phyloP scores from a whole-genome alignment of 202 grass and related monocot genomes.

The Thinopyrum obtusiflorum region DNA sequence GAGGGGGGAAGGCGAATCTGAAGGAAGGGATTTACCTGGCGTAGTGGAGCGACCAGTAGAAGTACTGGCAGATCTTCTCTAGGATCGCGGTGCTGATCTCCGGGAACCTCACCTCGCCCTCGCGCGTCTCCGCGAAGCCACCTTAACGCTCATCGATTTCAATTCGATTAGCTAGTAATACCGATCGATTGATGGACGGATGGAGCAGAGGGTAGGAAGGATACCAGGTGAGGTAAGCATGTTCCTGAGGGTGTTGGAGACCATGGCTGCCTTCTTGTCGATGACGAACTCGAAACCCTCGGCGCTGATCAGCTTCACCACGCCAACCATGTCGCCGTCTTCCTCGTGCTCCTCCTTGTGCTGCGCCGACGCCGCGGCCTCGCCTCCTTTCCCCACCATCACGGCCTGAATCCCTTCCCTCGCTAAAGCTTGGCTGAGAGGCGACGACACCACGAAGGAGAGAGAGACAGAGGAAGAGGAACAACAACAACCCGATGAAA shows the following conservation, averaged over 20 bases:
- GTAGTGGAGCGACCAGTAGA: slow-evolving; percentile 92
- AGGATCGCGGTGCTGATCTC: slow-evolving; percentile 74
- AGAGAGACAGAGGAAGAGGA: not conserved
- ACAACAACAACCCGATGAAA: not conserved
- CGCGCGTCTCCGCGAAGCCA: slow-evolving; percentile 75
- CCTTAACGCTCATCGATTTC: slow-evolving; percentile 35
- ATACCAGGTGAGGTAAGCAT: slow-evolving; percentile 94
- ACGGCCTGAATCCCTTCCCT: not conserved
- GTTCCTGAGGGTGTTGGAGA: slow-evolving; percentile 86
- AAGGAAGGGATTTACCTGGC: slow-evolving; percentile 30
- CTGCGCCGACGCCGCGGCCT: not conserved
- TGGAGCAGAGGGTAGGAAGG: not conserved
- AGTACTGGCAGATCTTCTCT: slow-evolving; percentile 97
- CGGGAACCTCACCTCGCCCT: slow-evolving; percentile 85
- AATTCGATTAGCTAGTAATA: not conserved
- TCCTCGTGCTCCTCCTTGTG: not conserved
- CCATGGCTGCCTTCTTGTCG: slow-evolving; percentile 89
- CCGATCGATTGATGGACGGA: not conserved
- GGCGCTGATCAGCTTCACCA: slow-evolving; percentile 93
- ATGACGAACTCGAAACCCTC: slow-evolving; percentile 96
- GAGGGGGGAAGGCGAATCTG: not conserved
- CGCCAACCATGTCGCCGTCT: slow-evolving; percentile 39
- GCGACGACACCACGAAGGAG: not conserved
- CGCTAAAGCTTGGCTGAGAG: not conserved
- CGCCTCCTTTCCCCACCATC: slow-evolving; percentile 35